phyloP scores from a whole-genome alignment of 2,329 filamentous ascomycete species.

The Aspergillaceae sp. region DNA sequence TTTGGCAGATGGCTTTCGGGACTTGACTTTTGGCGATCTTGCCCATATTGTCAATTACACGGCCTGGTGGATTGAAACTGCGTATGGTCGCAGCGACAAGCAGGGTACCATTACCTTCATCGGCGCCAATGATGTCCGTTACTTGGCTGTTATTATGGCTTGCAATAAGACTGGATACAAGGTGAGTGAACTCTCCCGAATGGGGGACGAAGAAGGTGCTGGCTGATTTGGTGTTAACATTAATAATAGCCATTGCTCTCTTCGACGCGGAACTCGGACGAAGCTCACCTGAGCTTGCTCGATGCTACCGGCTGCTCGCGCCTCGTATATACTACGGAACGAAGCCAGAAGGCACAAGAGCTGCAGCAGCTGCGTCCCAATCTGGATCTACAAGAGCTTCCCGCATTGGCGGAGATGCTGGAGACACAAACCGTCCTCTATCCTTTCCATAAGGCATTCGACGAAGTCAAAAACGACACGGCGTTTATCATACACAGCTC shows the following conservation, averaged over 20 bases:
- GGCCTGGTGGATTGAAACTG: constrained; percentile 17
- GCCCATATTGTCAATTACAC: constrained; percentile 14
- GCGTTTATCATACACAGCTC: constrained; percentile 26
- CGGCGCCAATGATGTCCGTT: constrained; percentile 15
- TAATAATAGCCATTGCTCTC: constrained; percentile 7
- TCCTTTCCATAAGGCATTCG: constrained; percentile 11
- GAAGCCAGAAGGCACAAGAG: constrained; percentile 12
- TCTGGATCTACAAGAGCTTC: constrained; percentile 6
- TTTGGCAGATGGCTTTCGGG: constrained; percentile 4
- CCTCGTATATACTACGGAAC: constrained; percentile 20
- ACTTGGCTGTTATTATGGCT: constrained; percentile 11
- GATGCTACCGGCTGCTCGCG: constrained; percentile 8
- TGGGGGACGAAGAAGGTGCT: background rate
- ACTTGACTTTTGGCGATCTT: constrained; percentile 13
- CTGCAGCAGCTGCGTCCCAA: constrained; percentile 5
- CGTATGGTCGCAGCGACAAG: constrained; percentile 7
- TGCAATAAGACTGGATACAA: constrained; percentile 14
- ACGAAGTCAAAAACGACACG: constrained; percentile 15
- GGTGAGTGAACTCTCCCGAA: constrained; percentile 4
- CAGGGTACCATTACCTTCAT: constrained; percentile 14
- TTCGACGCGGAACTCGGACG: constrained; percentile 13
- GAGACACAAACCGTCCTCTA: background rate
- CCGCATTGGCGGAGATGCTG: background rate
- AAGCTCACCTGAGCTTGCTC: constrained; percentile 11
- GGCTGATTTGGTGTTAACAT: background rate